phyloP scores from a whole-genome alignment of 345 rosid genomes.

The Aquilaria sinensis region DNA sequence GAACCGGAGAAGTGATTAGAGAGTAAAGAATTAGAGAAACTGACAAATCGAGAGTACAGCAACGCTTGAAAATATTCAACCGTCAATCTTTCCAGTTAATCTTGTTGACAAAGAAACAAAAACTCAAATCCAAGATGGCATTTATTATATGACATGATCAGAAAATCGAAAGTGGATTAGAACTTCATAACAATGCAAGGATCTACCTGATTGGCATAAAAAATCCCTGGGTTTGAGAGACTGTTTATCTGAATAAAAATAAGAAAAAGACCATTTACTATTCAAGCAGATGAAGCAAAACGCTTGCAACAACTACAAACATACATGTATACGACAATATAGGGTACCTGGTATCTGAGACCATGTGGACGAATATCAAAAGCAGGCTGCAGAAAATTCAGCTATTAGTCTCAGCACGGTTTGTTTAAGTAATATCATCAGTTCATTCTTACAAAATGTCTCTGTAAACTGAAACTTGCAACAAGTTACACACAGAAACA shows the following conservation, averaged over 20 bases:
- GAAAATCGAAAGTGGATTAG: no score
- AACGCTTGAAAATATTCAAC: no score
- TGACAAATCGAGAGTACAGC: no score
- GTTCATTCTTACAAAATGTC: background rate
- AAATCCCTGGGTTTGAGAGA: slow-evolving; percentile 75
- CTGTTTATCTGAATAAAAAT: slow-evolving; percentile 44
- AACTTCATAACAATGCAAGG: background rate
- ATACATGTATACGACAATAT: background rate
- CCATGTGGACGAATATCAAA: slow-evolving; percentile 46
- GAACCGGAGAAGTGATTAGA: no score
- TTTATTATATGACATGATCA: no score
- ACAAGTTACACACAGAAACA: background rate
- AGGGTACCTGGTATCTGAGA: slow-evolving; percentile 54
- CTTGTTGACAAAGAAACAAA: no score
- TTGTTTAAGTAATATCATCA: background rate
- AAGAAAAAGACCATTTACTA: slow-evolving; percentile 3
- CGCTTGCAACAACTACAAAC: background rate
- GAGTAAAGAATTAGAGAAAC: no score
- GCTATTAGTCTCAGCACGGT: slow-evolving; percentile 6
- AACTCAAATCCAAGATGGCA: no score
- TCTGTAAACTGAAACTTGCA: background rate
- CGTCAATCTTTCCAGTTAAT: no score
- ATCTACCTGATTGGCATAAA: slow-evolving; percentile 73
- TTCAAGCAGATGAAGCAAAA: slow-evolving; percentile 5
- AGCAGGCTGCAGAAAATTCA: slow-evolving; percentile 58